Evolutionary conservation across 805 yeast genomes (phyloP), one percentile per base, ranked within the genome.

Genomic region (Kazachstania psychrophila): DNA sequence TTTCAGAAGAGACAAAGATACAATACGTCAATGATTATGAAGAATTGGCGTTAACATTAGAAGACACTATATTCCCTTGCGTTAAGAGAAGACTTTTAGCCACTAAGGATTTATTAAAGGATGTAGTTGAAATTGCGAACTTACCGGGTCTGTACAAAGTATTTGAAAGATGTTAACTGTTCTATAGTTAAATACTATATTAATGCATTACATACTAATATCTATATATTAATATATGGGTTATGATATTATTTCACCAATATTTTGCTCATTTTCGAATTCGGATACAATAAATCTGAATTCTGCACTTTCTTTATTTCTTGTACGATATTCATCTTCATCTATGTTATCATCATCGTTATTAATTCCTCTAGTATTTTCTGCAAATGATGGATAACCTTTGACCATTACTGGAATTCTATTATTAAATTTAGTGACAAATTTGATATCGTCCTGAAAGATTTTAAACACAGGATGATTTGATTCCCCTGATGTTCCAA

Each of bases 91-190:
- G 76, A 31, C 72, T 86, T 19, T 53, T 86, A 11, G 94, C 88
- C 0, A 73, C 94, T 0, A 64, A 64, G 11, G 52, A 50, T 3
- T 47, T 86, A 25, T 45, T 58, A 4, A 52, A 65, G 11, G 78
- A 75, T 38, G 75, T 87, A 4, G 71, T 84, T 5, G 95, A 89
- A 56, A 75, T 92, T 26, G 96, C 98, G 0, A 87, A 79, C 53
- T 59, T 92, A 22, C 97, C 97, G 2, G 95, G 95, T 0, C 64
- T 92, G 39, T 92, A 92, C 59, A 74, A 70, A 49, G 94, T 94
- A 4, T 92, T 92, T 65, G 98, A 92, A 62, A 69, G 98, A 54
- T 92, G 98, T 51, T 83, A 39, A 48, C n/a, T 23, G 11, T n/a
- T 12, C 7, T 12, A 29, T 4, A 5, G 6, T 12, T 29, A 12